These are phyloP conservation scores for Mycosphaerelloides madeirae DNA, from an alignment of 2,329 filamentous ascomycete genomes.

Conservation along the genomic window DNA sequence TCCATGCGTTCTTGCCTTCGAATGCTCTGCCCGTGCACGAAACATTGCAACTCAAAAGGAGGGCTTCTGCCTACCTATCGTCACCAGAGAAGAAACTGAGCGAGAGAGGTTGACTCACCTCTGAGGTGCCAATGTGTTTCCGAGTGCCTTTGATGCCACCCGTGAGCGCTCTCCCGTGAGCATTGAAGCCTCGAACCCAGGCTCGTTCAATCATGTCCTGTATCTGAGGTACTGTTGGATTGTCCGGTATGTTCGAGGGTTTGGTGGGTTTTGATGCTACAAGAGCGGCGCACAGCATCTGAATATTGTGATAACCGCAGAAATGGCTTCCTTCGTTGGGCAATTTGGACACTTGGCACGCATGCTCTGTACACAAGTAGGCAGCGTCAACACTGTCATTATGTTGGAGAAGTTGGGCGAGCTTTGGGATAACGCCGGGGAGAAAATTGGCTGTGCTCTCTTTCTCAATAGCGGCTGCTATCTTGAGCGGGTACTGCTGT, in stretches of 20 bases:
- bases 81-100: not conserved
- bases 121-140: slow-evolving; percentile 93
- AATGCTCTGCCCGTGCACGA: slow-evolving; percentile 49
- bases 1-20: slow-evolving; percentile 46
- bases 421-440: slow-evolving; percentile 38
- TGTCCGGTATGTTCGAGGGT: slow-evolving; percentile 27
- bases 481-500: slow-evolving; percentile 39
- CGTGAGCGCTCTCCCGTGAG: slow-evolving; percentile 68
- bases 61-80: slow-evolving; percentile 57
- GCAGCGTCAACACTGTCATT: slow-evolving; percentile 61
- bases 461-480: slow-evolving; percentile 24
- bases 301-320: slow-evolving; percentile 91
- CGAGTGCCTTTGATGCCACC: slow-evolving; percentile 79
- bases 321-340: slow-evolving; percentile 70
- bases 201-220: slow-evolving; percentile 82
- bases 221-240: slow-evolving; percentile 69
- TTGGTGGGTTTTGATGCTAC: slow-evolving; percentile 23
- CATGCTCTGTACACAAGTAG: slow-evolving; percentile 70
- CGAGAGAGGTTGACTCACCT: slow-evolving; percentile 37
- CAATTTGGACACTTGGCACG: slow-evolving; percentile 76
- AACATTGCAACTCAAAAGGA: slow-evolving; percentile 66
- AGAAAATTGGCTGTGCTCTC: slow-evolving; percentile 35
- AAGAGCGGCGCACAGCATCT: slow-evolving; percentile 59
- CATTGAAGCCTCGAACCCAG: slow-evolving; percentile 80
- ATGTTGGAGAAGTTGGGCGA: slow-evolving; percentile 48